These are phyloP conservation scores for Larix kaempferi DNA, from an alignment of 75 land plant genomes.

Conservation along the genomic window DNA sequence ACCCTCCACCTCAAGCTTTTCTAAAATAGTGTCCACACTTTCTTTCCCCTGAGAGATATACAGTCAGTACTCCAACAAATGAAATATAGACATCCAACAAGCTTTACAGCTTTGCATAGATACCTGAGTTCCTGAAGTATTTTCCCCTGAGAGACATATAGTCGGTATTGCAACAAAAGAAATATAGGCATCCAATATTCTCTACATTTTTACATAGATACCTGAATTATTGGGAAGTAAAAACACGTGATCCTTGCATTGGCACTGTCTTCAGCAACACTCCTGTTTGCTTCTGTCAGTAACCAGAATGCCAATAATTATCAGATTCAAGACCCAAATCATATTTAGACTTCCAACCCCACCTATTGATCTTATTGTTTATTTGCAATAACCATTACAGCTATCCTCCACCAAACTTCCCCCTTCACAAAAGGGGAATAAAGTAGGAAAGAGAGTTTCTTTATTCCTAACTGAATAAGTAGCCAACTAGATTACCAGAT, in stretches of 20 bases:
- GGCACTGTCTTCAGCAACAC: constrained; percentile 16
- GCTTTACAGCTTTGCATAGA: neutral
- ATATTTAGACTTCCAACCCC: neutral
- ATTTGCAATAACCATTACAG: neutral
- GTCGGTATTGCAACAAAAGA: constrained; percentile 3
- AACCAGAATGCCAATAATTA: constrained; percentile 7
- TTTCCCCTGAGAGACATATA: neutral
- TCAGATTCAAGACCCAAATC: neutral
- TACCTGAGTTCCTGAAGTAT: constrained; percentile 52
- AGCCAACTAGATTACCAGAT: constrained; percentile 5
- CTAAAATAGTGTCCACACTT: constrained; percentile 40
- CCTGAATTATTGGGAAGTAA: constrained; percentile 67
- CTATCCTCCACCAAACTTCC: too few relatives aligned
- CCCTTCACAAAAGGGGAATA: too few relatives aligned
- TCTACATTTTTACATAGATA: constrained; percentile 6
- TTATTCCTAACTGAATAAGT: neutral
- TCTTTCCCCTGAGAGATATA: constrained; percentile 56
- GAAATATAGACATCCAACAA: neutral
- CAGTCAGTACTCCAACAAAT: neutral
- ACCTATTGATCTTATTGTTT: neutral
- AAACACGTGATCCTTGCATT: constrained; percentile 65
- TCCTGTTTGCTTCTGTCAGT: constrained; percentile 12
- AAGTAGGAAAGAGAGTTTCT: neutral
- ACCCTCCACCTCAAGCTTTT: constrained; percentile 30
- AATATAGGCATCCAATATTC: neutral